Base-by-base conservation (phyloP, 495 filamentous ascomycete species). In the Pseudoneurospora amorphoporcata region DNA sequence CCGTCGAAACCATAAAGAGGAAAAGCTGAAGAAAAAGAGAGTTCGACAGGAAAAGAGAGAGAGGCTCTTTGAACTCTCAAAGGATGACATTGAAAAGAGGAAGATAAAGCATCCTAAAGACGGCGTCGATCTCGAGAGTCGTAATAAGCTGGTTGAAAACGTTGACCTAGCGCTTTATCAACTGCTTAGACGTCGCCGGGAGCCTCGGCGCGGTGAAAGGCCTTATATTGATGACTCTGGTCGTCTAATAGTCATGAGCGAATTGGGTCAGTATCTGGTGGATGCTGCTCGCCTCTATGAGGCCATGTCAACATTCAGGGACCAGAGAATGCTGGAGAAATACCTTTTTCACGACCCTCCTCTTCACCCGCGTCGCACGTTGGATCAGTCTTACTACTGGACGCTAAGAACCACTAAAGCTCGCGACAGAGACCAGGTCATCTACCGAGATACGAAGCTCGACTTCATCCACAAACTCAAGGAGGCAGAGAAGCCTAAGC, bases 331-430 rank as follows among this genome's bases (percentile, higher is more conserved):
- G 32, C 79, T 93, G 3, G 83, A 87, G 23, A 83, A 86, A 1
- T 87, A 90, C 77, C 78, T 92, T 0, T 83, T 84, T 39, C 79
- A 78, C 4, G 84, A 86, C 0, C 84, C 87, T 0, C 89, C 88
- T 0, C 80, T 93, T 0, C 91, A 93, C 77, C 85, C 90, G 5
- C 87, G 91, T 9, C 82, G 90, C 23, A 92, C 91, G 0, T 80
- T 93, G 10, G 90, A 92, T 75, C 90, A 92, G 75, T 89, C 87
- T 42, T 90, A 88, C 73, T 90, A 90, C 74, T 87, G 88, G 39
- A 88, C 87, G 17, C 86, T 91, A 42, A 79, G 79, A 5, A 87
- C 88, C 68, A 92, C 90, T 0, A 80, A 85, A 70, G 79, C 79
- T 16, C 86, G 90, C 4, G 91, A 93, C 72, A 76, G 85, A 61